Evolutionary conservation across 2,329 filamentous ascomycete species (phyloP).

Genomic region (Gnomoniopsis smithogilvyi): DNA sequence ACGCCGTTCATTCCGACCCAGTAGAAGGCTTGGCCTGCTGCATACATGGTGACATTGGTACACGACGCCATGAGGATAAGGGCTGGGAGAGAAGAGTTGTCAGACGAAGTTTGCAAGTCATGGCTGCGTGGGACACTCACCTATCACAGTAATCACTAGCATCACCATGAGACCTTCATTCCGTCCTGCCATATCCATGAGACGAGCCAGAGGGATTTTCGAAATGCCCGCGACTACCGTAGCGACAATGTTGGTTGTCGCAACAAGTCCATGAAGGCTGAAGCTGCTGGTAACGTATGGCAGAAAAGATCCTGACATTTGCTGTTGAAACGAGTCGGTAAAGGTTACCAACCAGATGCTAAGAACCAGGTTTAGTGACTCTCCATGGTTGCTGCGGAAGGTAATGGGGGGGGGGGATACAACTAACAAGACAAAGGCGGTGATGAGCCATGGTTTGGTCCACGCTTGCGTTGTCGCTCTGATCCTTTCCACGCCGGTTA

Average conservation of each 20-base stretch:
- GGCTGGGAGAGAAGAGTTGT: background rate
- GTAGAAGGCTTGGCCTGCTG: slow-evolving; percentile 9
- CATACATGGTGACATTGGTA: slow-evolving; percentile 3
- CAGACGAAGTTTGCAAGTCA: background rate
- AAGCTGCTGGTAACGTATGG: slow-evolving; percentile 9
- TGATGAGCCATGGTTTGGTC: slow-evolving; percentile 36
- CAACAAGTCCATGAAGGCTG: slow-evolving; percentile 1
- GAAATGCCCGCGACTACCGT: slow-evolving; percentile 3
- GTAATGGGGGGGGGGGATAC: too few relatives aligned
- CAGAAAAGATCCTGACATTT: background rate
- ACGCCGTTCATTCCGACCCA: slow-evolving; percentile 11
- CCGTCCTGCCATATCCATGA: slow-evolving; percentile 7
- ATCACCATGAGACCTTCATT: slow-evolving; percentile 5
- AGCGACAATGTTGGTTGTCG: slow-evolving; percentile 8
- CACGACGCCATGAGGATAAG: slow-evolving; percentile 9
- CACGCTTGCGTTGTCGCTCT: slow-evolving; percentile 45
- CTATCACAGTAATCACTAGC: background rate
- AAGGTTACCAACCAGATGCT: slow-evolving; percentile 8
- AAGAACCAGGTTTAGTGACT: background rate
- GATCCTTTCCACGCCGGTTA: slow-evolving; percentile 45
- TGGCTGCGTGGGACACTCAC: background rate
- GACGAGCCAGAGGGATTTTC: slow-evolving; percentile 2
- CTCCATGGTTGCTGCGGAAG: background rate
- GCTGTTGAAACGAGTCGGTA: slow-evolving; percentile 13
- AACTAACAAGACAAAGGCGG: slow-evolving; percentile 41